These are phyloP conservation scores for Penicillium lividum DNA, from an alignment of 495 filamentous ascomycete species.

Conservation along the genomic window DNA sequence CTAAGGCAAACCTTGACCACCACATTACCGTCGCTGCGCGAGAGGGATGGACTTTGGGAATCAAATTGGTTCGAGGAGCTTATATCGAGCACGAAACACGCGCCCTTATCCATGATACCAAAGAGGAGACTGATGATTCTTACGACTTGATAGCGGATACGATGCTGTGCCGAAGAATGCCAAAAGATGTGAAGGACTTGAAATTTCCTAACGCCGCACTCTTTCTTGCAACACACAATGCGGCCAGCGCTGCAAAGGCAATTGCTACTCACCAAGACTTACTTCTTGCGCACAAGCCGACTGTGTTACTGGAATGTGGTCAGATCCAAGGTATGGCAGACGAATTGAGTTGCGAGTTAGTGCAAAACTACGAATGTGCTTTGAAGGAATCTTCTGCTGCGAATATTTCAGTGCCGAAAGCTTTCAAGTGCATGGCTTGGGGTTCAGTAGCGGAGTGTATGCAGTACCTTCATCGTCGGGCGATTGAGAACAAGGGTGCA, in stretches of 20 bases:
- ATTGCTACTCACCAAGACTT: slow-evolving; percentile 26
- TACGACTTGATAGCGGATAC: slow-evolving; percentile 43
- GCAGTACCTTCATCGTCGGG: slow-evolving; percentile 37
- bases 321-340: slow-evolving; percentile 66
- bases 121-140: slow-evolving; percentile 39
- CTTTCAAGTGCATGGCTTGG: slow-evolving; percentile 42
- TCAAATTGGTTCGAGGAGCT: slow-evolving; percentile 45
- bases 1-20: slow-evolving; percentile 33
- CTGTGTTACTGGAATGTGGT: slow-evolving; percentile 34
- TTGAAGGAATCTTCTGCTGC: slow-evolving; percentile 14
- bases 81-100: slow-evolving; percentile 43
- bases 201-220: slow-evolving; percentile 36
- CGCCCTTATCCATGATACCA: slow-evolving; percentile 43
- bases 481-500: slow-evolving; percentile 40
- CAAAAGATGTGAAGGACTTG: slow-evolving; percentile 13
- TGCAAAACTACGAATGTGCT: slow-evolving; percentile 28
- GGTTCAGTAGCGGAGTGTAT: slow-evolving; percentile 39
- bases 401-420: slow-evolving; percentile 26
- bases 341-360: slow-evolving; percentile 35
- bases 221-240: slow-evolving; percentile 46
- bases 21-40: slow-evolving; percentile 33
- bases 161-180: slow-evolving; percentile 26
- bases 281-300: slow-evolving; percentile 25
- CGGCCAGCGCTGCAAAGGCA: slow-evolving; percentile 33
- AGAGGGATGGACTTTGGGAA: slow-evolving; percentile 35